Conservation (phyloP, 2,329 filamentous ascomycete species). For the Penicillium paneum region DNA sequence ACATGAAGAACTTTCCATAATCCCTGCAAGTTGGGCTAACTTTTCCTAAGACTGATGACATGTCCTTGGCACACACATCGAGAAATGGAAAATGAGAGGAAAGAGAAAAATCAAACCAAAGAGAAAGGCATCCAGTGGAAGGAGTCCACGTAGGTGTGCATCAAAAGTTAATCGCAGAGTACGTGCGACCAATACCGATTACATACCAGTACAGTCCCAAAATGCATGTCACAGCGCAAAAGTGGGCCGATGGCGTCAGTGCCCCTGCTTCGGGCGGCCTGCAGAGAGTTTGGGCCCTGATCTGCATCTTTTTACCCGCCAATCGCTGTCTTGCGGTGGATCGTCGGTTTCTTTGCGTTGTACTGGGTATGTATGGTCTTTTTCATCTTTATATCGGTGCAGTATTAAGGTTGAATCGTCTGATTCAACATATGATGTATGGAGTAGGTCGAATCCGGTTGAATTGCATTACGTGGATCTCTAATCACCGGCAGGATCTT, state of each 20-base stretch:
- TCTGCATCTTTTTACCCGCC: constrained; percentile 11
- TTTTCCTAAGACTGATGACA: background rate
- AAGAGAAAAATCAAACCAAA: background rate
- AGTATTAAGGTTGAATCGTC: too few species aligned
- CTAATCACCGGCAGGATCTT: background rate
- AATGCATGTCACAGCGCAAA: constrained; percentile 21
- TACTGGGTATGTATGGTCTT: too few species aligned
- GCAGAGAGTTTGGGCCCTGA: constrained; percentile 26
- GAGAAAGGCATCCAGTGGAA: background rate
- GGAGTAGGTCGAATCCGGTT: too few species aligned
- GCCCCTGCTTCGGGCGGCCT: constrained; percentile 24
- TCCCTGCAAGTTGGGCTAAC: constrained; percentile 14
- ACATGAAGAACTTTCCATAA: constrained; percentile 20
- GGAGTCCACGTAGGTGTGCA: constrained; percentile 7
- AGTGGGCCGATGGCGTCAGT: constrained; percentile 24
- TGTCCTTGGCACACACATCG: background rate
- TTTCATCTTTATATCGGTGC: too few species aligned
- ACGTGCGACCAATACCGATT: background rate
- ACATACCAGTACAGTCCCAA: constrained; percentile 7
- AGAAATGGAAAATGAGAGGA: background rate
- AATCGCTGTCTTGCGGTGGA: background rate
- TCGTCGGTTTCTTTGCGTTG: background rate
- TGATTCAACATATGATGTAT: too few species aligned
- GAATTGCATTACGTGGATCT: too few species aligned
- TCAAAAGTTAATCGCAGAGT: background rate